Conservation (phyloP, 1,284 basidiomycete species). For the Gomphus sp. region DNA sequence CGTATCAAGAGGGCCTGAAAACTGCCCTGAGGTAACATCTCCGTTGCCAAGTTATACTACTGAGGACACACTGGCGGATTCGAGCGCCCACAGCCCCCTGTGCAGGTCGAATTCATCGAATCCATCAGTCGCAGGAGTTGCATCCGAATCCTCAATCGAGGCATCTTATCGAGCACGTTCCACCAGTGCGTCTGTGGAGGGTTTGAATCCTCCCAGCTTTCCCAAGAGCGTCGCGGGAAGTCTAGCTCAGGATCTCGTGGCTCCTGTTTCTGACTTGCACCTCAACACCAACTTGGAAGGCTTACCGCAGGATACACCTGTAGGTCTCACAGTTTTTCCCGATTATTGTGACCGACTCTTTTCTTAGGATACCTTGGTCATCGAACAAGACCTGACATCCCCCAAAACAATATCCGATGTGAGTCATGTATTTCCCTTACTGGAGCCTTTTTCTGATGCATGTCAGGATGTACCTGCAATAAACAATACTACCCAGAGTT, state of each 20-base stretch:
- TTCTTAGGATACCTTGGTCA: background rate
- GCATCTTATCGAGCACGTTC: background rate
- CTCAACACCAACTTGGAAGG: too few relatives aligned
- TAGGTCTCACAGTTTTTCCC: too few relatives aligned
- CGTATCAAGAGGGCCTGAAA: background rate
- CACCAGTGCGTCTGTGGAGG: background rate
- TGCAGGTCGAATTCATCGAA: background rate
- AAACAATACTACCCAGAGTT: background rate
- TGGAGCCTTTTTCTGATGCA: background rate
- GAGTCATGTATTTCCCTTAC: background rate
- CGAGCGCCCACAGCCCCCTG: background rate
- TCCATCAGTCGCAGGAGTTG: background rate
- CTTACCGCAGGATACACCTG: too few relatives aligned
- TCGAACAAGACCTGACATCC: background rate
- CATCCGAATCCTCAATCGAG: background rate
- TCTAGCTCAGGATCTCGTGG: too few relatives aligned
- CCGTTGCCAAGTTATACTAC: background rate
- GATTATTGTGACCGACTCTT: too few relatives aligned
- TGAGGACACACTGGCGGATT: background rate
- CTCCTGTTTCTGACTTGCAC: too few relatives aligned
- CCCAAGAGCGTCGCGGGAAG: background rate
- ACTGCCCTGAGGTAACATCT: background rate
- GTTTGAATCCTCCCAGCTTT: too few relatives aligned
- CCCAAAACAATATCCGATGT: background rate
- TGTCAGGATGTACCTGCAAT: background rate